Evolutionary conservation across 2,329 filamentous ascomycete species (phyloP).

Genomic region (Fusarium sp.): DNA sequence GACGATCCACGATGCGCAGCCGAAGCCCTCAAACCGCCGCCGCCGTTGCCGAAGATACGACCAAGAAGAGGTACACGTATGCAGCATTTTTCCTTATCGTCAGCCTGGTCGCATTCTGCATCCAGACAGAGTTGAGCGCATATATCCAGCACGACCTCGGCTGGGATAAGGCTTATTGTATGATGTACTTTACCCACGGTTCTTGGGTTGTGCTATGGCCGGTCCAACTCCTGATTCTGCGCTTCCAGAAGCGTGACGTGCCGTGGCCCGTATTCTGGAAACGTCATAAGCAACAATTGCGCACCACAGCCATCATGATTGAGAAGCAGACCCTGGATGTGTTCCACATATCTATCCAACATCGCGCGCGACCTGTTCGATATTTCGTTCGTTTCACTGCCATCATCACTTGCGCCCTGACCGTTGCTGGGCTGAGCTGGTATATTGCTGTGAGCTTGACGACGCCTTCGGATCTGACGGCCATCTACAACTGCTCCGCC

Average conservation of each 20-base stretch:
- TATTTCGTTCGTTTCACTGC: constrained; percentile 87
- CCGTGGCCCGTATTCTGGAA: constrained; percentile 92
- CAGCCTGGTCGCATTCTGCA: constrained; percentile 88
- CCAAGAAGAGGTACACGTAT: constrained; percentile 87
- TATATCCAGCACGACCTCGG: constrained; percentile 93
- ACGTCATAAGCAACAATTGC: constrained; percentile 65
- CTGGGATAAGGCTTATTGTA: constrained; percentile 99
- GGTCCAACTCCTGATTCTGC: constrained; percentile 82
- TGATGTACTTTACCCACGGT: constrained; percentile 97
- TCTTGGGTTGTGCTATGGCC: constrained; percentile 95
- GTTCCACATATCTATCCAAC: constrained; percentile 58
- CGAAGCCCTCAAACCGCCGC: constrained; percentile 74
- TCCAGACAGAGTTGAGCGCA: constrained; percentile 95
- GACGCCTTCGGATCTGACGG: constrained; percentile 92
- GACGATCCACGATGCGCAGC: constrained; percentile 80
- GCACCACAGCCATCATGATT: constrained; percentile 82
- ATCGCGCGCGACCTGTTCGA: constrained; percentile 62
- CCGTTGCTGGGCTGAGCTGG: constrained; percentile 93
- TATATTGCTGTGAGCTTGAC: constrained; percentile 96
- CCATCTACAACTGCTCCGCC: constrained; percentile 99
- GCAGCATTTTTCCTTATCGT: constrained; percentile 87
- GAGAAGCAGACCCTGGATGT: constrained; percentile 82
- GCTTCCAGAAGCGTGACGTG: constrained; percentile 82
- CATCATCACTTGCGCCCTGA: constrained; percentile 87
- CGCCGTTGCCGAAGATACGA: constrained; percentile 60